Conservation (phyloP, 2,329 filamentous ascomycete genomes). For the Tricladium varicosporioides region DNA sequence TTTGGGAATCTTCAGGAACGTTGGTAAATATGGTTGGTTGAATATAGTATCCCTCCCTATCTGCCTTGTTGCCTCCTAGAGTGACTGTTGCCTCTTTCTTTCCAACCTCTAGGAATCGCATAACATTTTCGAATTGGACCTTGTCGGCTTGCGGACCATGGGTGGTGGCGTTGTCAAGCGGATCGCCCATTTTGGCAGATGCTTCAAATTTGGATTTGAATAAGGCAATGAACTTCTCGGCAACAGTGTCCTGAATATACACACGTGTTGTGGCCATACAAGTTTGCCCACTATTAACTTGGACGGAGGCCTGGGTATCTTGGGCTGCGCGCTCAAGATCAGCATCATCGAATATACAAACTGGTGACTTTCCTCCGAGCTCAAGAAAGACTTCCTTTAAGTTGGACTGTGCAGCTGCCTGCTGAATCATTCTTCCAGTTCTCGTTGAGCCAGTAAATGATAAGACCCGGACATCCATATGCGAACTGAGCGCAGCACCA, state of each 20-base stretch:
- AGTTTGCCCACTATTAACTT: constrained; percentile 55
- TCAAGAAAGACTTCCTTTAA: constrained; percentile 62
- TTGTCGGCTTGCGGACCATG: constrained; percentile 71
- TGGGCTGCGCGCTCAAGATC: constrained; percentile 58
- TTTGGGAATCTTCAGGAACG: constrained; percentile 46
- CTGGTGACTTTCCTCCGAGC: constrained; percentile 61
- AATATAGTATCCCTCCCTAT: constrained; percentile 64
- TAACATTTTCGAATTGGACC: constrained; percentile 63
- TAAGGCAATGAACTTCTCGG: constrained; percentile 59
- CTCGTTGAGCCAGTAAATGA: constrained; percentile 73
- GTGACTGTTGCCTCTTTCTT: constrained; percentile 55
- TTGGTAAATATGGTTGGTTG: constrained; percentile 49
- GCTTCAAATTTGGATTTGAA: constrained; percentile 57
- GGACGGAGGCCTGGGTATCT: constrained; percentile 53
- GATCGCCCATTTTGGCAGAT: constrained; percentile 64
- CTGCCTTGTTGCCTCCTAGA: constrained; percentile 48
- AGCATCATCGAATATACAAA: constrained; percentile 61
- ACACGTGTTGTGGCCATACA: constrained; percentile 62
- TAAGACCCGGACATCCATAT: constrained; percentile 31
- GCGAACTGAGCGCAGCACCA: constrained; percentile 29
- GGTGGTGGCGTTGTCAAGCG: constrained; percentile 63
- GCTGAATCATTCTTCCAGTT: constrained; percentile 71
- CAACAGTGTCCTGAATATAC: constrained; percentile 56
- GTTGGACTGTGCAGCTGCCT: constrained; percentile 55
- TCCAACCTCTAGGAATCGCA: constrained; percentile 34